Base-by-base conservation (phyloP, 2,329 filamentous ascomycete species). In the Colletotrichum cereale region DNA sequence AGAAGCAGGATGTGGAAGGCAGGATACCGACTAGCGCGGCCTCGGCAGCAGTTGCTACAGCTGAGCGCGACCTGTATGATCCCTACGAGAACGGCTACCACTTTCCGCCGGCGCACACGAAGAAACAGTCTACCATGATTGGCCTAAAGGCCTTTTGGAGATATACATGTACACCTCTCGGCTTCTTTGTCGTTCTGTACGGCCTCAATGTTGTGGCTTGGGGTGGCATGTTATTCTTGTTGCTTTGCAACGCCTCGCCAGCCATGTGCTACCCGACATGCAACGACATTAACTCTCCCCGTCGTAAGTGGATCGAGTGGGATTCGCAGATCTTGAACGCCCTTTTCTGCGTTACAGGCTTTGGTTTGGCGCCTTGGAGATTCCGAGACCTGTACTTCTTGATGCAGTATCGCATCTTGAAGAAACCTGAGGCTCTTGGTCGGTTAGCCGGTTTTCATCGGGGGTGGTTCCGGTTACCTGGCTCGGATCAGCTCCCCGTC, bases 141-240 rank as follows among this genome's bases (percentile, higher is more conserved):
- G 89, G 87, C 2, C 77, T 90, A 16, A 83, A 86, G 36, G 86
- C 88, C 0, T 93, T 93, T 77, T 91, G 90, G 89, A 87, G 89
- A 63, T 97, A 94, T 83, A 89, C 92, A 76, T 83, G 88, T 47
- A 97, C 93, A 0, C 92, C 92, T 0, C 81, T 93, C 66, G 94
- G 94, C 3, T 94, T 96, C 78, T 83, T 93, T 65, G 88, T 96
- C 50, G 92, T 91, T 2, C 80, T 97, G 7, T 97, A 97, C 80
- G 90, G 92, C 16, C 86, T 96, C 68, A 95, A 96, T 74, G 88
- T 97, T 26, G 89, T 97, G 12, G 95, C 93, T 0, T 97, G 94
- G 94, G 94, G 94, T 62, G 94, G 92, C 69, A 97, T 97, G 94
- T 86, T 97, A 42, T 97, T 97, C 82, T 84, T 97, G 24, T 85